Evolutionary conservation across 2,329 filamentous ascomycete genomes (phyloP), one percentile per base, ranked within the genome.

Genomic region (Verticillium alfalfae): DNA sequence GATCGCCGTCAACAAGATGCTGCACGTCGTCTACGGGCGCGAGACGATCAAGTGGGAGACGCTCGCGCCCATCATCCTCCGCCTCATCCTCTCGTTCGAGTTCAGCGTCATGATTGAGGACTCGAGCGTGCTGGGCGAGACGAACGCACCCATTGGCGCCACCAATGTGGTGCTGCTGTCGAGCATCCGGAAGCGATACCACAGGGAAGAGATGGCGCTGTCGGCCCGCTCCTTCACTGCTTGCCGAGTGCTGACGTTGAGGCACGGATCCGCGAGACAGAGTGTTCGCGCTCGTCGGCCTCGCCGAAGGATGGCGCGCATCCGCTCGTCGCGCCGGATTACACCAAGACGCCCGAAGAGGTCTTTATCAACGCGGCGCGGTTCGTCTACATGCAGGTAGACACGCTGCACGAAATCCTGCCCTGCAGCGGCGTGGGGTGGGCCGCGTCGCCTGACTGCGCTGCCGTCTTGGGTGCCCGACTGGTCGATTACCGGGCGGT

Each of bases 1-100:
- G 59, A 64, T 69, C 6, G 70, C 69, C 2, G 62, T 75, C 3
- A 58, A 58, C 38, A 49, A 36, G 34, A 49, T 12, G 26, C 57
- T 58, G 5, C 38, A 49, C 38, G 57, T 58, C 38, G 57, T 58
- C 15, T 58, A 58, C 22, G 57, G 57, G 15, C 38, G 38, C 3
- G 57, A 58, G 38, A 45, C 38, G 12, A 26, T 58, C 26, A 39
- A 34, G 22, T 58, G 57, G 57, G 57, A 58, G 18, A 45, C 38
- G 5, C 39, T 58, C 15, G 57, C 38, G 38, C 26, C 39, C 18
- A 39, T 58, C 8, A 34, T 58, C 2, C 38, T 49, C 18, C 57
- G 38, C 38, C 57, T 58, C 38, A n/a, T 58, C 26, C 9, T 41
- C 7, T 34, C 57, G 7, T 34, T 49, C 38, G 38, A 58, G 9